These are phyloP conservation scores for Coniella vitis DNA, from an alignment of 2,329 filamentous ascomycete genomes.

Conservation along the genomic window DNA sequence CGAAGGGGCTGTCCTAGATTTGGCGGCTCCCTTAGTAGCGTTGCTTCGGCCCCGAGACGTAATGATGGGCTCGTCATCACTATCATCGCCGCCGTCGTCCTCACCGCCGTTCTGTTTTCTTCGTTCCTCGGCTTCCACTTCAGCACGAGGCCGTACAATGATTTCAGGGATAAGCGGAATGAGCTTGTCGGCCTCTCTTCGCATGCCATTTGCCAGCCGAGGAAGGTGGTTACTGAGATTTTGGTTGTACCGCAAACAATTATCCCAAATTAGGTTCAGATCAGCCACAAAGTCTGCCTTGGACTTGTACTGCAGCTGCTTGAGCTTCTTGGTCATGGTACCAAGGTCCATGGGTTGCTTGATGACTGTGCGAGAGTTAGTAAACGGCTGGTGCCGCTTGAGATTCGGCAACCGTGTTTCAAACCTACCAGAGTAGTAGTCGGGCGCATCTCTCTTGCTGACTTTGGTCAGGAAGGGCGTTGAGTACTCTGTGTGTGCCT, in stretches of 20 bases:
- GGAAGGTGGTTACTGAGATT: slow-evolving; percentile 80
- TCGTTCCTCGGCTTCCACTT: slow-evolving; percentile 84
- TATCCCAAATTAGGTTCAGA: slow-evolving; percentile 92
- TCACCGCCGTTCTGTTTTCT: slow-evolving; percentile 81
- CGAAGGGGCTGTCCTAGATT: slow-evolving; percentile 66
- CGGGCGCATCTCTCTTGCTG: slow-evolving; percentile 93
- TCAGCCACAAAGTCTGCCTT: slow-evolving; percentile 94
- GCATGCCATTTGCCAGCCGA: slow-evolving; percentile 92
- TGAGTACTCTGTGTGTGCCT: slow-evolving; percentile 95
- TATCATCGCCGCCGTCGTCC: slow-evolving; percentile 79
- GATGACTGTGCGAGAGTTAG: slow-evolving; percentile 56
- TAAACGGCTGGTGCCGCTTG: background rate
- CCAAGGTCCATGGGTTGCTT: slow-evolving; percentile 98
- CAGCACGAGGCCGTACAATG: slow-evolving; percentile 79
- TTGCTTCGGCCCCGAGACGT: slow-evolving; percentile 89
- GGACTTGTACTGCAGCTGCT: slow-evolving; percentile 69
- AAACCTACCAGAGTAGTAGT: slow-evolving; percentile 79
- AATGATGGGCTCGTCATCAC: slow-evolving; percentile 97
- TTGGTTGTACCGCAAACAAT: slow-evolving; percentile 92
- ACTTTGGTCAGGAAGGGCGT: slow-evolving; percentile 91
- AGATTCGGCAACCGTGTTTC: background rate
- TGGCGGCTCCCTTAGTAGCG: slow-evolving; percentile 71
- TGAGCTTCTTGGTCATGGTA: slow-evolving; percentile 96
- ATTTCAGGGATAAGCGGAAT: slow-evolving; percentile 94
- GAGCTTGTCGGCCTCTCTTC: slow-evolving; percentile 94